Evolutionary conservation across 176 grass and related monocot species (phyloP), one percentile per base, ranked within the genome.

Genomic region (Thalia dealbata): DNA sequence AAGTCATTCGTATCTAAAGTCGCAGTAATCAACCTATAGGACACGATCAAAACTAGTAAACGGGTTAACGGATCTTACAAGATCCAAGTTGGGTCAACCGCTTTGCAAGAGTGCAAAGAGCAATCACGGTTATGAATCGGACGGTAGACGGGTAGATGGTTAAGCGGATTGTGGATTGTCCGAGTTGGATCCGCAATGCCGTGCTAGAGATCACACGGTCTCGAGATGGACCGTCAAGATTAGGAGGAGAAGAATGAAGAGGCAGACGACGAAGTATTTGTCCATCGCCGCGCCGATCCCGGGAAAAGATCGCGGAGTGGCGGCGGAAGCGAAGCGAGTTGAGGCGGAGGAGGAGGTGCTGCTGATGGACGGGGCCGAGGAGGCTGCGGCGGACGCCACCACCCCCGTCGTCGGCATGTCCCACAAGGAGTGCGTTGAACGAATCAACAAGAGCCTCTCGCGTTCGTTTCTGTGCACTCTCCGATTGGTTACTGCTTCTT

Each of bases 361-460:
- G 10, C 0, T 14, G 10, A 52, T 52, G 50, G 58, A 50, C 38
- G 55, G 18, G 60, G 73, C 61, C 41, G 71, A 61, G 16, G 80
- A 58, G 21, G 22, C 69, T 8, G 54, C 29, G 65, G 65, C 46
- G 48, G 48, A 18, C n/a, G 67, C 69, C 24, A 69, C 73, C 15
- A n/a, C 13, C 41, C 45, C 75, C 52, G 44, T 52, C 69, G 30
- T 80, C 0, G 72, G 68, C 60, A 93, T 99, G 83, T 71, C 90
- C 45, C 27, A 14, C 35, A 68, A 91, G 24, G 85, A 91, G 16
- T 97, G 95, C 87, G 19, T 77, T 32, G 71, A 42, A 32, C 63
- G 87, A 75, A 88, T 99, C 79, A 27, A 22, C 50, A 79, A 77
- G 51, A 80, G 87, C 73, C 85, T 91, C 74, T 74, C 75, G 22